Evolutionary conservation across 164 flowering plant species (phyloP).

Genomic region (Chimonanthus praecox): DNA sequence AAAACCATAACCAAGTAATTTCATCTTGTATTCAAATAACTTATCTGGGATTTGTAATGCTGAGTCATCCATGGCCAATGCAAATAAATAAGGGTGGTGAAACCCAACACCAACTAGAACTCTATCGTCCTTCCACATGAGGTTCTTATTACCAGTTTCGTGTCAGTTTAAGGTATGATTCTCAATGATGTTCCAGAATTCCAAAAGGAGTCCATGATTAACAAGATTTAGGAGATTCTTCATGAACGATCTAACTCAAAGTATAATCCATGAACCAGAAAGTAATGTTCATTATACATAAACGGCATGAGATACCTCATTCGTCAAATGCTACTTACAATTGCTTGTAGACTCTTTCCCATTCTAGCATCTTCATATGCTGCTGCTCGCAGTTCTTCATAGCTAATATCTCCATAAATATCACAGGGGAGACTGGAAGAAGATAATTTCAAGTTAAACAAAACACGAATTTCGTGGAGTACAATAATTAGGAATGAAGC

Average conservation of each 20-base stretch:
- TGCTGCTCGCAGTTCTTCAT: conserved; percentile 75
- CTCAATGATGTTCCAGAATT: too few species aligned
- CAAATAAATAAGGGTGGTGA: too few species aligned
- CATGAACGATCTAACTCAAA: neutral
- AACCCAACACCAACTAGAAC: too few species aligned
- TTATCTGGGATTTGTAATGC: too few species aligned
- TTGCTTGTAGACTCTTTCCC: conserved; percentile 58
- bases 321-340: conserved; percentile 47
- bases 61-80: too few species aligned
- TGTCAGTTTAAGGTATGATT: too few species aligned
- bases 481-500: neutral
- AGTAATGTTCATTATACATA: neutral
- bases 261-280: neutral
- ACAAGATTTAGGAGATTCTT: neutral
- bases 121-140: too few species aligned
- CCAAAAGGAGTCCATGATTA: too few species aligned
- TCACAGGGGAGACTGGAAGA: conserved; percentile 74
- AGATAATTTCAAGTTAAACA: conserved; percentile 4
- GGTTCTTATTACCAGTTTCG: too few species aligned
- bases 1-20: too few species aligned
- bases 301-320: neutral
- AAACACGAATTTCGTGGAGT: neutral
- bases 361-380: conserved; percentile 82
- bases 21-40: too few species aligned
- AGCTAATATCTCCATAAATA: conserved; percentile 81